These are phyloP conservation scores for Pythium plurisporium DNA, from an alignment of 352 stramenopile genomes.

Conservation along the genomic window DNA sequence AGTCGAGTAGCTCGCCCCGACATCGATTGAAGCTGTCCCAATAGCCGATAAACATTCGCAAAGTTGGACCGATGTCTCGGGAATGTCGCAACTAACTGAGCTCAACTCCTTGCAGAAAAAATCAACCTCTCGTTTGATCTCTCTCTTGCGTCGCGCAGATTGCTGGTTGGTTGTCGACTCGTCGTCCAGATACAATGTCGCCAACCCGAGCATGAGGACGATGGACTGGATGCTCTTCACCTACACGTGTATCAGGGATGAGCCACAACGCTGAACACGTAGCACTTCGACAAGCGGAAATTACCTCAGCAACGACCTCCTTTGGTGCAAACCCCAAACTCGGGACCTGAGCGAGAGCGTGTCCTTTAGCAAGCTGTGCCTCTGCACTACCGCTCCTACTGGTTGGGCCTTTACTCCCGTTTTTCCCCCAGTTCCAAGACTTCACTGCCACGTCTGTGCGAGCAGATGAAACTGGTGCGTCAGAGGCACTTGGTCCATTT, in stretches of 20 bases:
- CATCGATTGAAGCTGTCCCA: conserved; percentile 38
- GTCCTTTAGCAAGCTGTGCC: background rate
- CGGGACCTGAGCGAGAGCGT: too few relatives aligned
- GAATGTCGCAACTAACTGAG: conserved; percentile 24
- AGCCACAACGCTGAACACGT: too few relatives aligned
- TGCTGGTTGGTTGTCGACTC: conserved; percentile 11
- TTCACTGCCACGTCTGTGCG: background rate
- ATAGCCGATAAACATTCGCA: conserved; percentile 47
- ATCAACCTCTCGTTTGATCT: conserved; percentile 59
- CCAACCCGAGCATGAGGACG: conserved; percentile 26
- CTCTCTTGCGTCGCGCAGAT: conserved; percentile 24
- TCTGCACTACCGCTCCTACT: background rate
- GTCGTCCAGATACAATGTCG: conserved; percentile 25
- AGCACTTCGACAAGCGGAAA: background rate
- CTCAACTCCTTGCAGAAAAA: conserved; percentile 78
- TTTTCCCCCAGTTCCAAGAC: conserved; percentile 15
- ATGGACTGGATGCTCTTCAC: conserved; percentile 30
- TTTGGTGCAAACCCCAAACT: background rate
- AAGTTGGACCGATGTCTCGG: conserved; percentile 27
- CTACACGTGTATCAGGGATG: too few relatives aligned
- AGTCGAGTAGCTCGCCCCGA: conserved; percentile 41
- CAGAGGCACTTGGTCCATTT: too few relatives aligned
- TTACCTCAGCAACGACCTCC: conserved; percentile 7
- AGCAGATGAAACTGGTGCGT: too few relatives aligned
- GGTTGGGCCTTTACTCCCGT: background rate